phyloP scores from a whole-genome alignment of 805 yeast genomes.

The Candida sphagnicola region DNA sequence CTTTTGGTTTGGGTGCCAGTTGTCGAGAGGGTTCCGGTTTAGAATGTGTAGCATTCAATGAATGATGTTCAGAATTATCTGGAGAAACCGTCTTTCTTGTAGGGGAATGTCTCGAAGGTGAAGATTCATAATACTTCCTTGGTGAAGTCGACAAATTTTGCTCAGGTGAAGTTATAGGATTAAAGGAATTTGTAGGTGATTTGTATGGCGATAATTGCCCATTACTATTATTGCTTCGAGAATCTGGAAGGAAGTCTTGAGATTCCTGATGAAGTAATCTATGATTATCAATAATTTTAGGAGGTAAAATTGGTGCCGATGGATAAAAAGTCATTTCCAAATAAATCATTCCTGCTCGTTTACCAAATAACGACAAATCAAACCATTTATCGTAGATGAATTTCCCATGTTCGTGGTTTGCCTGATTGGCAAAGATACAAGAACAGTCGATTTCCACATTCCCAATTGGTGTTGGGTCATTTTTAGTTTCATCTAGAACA shows the following conservation, averaged over 20 bases:
- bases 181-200: neutral
- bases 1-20: constrained; percentile 8
- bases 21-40: constrained; percentile 11
- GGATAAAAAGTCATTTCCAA: constrained; percentile 93
- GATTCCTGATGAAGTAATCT: neutral
- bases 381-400: constrained; percentile 90
- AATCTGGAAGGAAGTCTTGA: neutral
- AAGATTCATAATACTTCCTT: constrained; percentile 1
- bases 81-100: neutral
- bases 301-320: constrained; percentile 39
- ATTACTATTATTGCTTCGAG: neutral
- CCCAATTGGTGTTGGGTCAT: constrained; percentile 84
- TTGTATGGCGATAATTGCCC: neutral
- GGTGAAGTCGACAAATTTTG: neutral
- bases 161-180: neutral
- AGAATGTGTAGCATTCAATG: constrained; percentile 7
- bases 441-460: constrained; percentile 75
- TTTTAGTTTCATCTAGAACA: constrained; percentile 79
- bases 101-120: neutral
- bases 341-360: constrained; percentile 83
- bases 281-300: constrained; percentile 20
- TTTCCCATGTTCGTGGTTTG: constrained; percentile 47
- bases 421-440: constrained; percentile 53
- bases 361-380: constrained; percentile 58
- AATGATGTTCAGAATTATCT: neutral